phyloP scores from a whole-genome alignment of 2,329 filamentous ascomycete species.

The Volutella citrinella region DNA sequence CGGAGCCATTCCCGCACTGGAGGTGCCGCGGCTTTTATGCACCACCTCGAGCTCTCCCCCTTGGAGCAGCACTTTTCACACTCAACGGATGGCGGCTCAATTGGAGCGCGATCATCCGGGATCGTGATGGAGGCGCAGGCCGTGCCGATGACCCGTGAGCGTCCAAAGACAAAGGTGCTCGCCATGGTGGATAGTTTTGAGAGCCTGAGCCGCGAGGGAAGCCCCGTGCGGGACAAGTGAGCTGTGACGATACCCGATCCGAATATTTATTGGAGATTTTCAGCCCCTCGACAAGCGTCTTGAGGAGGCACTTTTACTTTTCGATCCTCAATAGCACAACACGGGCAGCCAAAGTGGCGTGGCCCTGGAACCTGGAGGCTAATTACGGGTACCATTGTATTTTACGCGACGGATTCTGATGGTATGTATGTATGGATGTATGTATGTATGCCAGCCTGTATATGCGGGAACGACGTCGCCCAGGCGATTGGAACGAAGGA shows the following conservation, averaged over 20 bases:
- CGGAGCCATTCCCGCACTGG: too few relatives aligned
- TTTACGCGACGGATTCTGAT: constrained; percentile 1
- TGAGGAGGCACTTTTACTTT: too few relatives aligned
- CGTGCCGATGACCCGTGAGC: constrained; percentile 36
- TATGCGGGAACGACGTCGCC: neutral
- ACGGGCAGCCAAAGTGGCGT: constrained; percentile 7
- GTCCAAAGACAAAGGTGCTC: constrained; percentile 45
- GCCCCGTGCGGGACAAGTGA: constrained; percentile 28
- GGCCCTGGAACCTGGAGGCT: neutral
- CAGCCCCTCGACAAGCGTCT: too few relatives aligned
- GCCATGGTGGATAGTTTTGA: constrained; percentile 57
- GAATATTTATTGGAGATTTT: constrained; percentile 16
- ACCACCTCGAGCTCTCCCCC: constrained; percentile 17
- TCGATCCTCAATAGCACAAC: neutral
- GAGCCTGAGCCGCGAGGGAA: constrained; percentile 41
- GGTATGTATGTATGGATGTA: constrained; percentile 5
- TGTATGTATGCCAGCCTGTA: constrained; percentile 1
- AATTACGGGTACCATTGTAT: constrained; percentile 5
- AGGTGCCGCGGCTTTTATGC: too few relatives aligned
- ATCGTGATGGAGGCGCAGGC: constrained; percentile 45
- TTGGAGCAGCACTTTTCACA: constrained; percentile 23
- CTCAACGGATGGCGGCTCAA: constrained; percentile 28
- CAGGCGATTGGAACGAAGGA: neutral
- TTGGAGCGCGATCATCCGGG: constrained; percentile 28
- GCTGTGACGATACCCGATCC: constrained; percentile 4